Percentiles rank a stretch among this genome's conserved stretches.
Conservation (phyloP, 495 filamentous ascomycete genomes). For the Cenococcum geophilum region DNA sequence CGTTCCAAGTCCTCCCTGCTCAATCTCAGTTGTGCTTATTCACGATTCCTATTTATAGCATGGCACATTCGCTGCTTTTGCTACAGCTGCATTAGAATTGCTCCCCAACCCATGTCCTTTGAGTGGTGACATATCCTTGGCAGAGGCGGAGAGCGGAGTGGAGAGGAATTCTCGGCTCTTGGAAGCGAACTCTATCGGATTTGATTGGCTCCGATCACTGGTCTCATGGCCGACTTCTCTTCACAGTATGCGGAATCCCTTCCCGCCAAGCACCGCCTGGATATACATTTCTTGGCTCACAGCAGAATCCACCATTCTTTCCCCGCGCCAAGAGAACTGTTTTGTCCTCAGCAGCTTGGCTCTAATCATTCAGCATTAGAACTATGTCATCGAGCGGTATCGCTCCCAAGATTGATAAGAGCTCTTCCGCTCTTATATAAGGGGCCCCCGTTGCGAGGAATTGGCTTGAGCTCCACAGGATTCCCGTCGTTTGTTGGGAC, state of each 20-base stretch:
- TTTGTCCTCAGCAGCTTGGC: neutral
- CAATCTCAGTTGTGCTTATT: too few species aligned
- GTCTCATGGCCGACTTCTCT: too few species aligned
- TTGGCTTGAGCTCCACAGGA: too few species aligned
- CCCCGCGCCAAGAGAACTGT: neutral
- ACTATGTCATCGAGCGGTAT: neutral
- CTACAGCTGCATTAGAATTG: neutral
- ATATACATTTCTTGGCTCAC: too few species aligned
- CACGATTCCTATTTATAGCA: too few species aligned
- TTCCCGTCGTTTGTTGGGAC: too few species aligned
- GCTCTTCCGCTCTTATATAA: neutral
- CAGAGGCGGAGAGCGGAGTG: neutral
- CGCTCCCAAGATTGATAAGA: neutral
- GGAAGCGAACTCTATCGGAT: neutral
- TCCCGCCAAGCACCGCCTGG: too few species aligned
- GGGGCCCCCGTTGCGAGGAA: neutral
- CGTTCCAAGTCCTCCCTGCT: too few species aligned
- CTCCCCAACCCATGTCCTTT: neutral
- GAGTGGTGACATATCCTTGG: neutral
- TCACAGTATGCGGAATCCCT: too few species aligned
- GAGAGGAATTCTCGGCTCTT: slow-evolving; percentile 5
- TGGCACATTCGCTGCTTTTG: neutral
- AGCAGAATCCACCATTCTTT: neutral
- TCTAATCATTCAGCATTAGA: neutral
- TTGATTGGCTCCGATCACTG: slow-evolving; percentile 3